These are phyloP conservation scores for Chlorella vulgaris DNA, from an alignment of 139 green algal genomes.

Conservation along the genomic window DNA sequence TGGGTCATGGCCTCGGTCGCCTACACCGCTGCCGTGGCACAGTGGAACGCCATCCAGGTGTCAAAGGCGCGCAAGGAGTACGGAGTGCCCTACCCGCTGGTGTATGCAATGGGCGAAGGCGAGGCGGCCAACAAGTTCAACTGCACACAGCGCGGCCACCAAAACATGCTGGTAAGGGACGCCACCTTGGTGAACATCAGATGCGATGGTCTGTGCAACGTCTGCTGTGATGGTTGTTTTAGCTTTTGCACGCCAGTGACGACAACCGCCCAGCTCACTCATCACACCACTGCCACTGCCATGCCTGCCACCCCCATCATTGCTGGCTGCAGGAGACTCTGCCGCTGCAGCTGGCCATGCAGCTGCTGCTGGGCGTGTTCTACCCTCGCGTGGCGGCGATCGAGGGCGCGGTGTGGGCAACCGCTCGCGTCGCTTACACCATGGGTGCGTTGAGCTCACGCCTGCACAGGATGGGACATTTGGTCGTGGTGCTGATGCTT, in stretches of 20 bases:
- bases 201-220: too few species aligned
- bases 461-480: too few species aligned
- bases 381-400: conserved; percentile 29
- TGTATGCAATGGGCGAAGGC: conserved; percentile 25
- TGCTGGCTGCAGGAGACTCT: conserved; percentile 16
- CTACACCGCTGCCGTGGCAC: background rate
- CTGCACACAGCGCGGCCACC: conserved; percentile 43
- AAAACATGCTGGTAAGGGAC: conserved; percentile 37
- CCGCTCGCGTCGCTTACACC: conserved; percentile 1
- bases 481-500: background rate
- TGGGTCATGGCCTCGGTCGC: conserved; percentile 17
- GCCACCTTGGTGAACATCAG: background rate
- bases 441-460: background rate
- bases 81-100: background rate
- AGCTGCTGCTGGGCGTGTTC: conserved; percentile 34
- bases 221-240: too few species aligned
- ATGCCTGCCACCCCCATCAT: background rate
- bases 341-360: background rate
- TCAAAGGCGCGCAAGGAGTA: background rate
- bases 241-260: too few species aligned
- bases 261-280: background rate
- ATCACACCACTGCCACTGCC: background rate
- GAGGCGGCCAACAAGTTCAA: conserved; percentile 33
- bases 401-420: conserved; percentile 22
- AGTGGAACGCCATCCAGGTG: conserved; percentile 10